A percentile compares a stretch with the other conserved stretches of the same genome.
phyloP scores from a whole-genome alignment of 305 asterid species.

The Nicotiana rustica region DNA sequence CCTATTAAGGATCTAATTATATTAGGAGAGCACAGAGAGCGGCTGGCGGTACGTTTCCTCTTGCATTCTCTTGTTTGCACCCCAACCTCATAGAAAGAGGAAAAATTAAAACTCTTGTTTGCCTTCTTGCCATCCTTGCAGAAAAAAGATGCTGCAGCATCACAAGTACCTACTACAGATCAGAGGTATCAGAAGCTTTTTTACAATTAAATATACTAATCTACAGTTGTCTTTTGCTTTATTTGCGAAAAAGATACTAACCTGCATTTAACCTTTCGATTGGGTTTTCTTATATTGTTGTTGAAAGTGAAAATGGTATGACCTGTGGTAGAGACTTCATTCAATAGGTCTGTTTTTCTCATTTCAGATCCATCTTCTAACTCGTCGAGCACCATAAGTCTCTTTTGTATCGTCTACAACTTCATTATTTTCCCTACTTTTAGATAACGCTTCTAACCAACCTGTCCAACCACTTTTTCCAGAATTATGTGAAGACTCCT shows the following conservation, averaged over 20 bases:
- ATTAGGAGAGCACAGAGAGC: slow-evolving; percentile 86
- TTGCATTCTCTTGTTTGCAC: slow-evolving; percentile 26
- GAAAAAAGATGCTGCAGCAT: slow-evolving; percentile 58
- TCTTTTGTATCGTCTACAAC: slow-evolving; percentile 48
- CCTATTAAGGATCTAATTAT: slow-evolving; percentile 80
- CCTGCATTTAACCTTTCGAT: not conserved
- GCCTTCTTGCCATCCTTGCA: slow-evolving; percentile 43
- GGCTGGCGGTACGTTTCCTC: slow-evolving; percentile 55
- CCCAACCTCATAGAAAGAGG: not conserved
- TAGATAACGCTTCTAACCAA: slow-evolving; percentile 73
- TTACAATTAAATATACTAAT: slow-evolving; percentile 7
- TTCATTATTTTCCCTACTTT: slow-evolving; percentile 55
- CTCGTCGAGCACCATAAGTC: slow-evolving; percentile 57
- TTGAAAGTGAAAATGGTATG: slow-evolving; percentile 20
- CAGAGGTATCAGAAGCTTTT: slow-evolving; percentile 31
- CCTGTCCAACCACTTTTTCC: slow-evolving; percentile 97
- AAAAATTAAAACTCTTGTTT: slow-evolving; percentile 8
- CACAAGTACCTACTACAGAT: slow-evolving; percentile 34
- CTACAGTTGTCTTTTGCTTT: not conserved
- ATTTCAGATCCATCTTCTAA: slow-evolving; percentile 50
- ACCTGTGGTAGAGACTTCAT: not conserved
- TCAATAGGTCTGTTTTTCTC: not conserved
- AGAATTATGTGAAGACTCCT: slow-evolving; percentile 57
- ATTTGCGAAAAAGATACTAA: slow-evolving; percentile 14
- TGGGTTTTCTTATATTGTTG: not conserved